Evolutionary conservation across 228 moss, liverwort and hornwort species (phyloP).

Genomic region (Sphagnum magellanicum): DNA sequence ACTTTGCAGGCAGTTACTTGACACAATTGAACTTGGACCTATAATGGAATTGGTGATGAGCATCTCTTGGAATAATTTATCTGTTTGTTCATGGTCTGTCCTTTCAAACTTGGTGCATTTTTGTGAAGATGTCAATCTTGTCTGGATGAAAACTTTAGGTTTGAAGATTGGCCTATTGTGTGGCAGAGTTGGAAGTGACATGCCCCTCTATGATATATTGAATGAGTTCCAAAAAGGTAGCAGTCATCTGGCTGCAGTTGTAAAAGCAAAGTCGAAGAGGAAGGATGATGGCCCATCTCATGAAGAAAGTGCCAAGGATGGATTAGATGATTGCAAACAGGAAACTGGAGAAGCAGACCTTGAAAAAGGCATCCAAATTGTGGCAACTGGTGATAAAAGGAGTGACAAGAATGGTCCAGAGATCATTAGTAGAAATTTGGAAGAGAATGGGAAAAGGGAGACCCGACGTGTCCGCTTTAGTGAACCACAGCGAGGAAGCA

Average conservation of each 20-base stretch:
- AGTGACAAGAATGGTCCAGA: background rate
- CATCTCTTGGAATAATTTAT: too few species aligned
- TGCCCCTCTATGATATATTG: conserved; percentile 81
- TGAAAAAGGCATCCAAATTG: conserved; percentile 18
- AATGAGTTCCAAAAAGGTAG: conserved; percentile 76
- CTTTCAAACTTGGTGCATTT: too few species aligned
- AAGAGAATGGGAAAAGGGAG: conserved; percentile 10
- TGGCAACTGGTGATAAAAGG: background rate
- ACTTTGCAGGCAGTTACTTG: too few species aligned
- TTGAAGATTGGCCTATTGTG: too few species aligned
- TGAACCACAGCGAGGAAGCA: background rate
- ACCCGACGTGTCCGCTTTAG: background rate
- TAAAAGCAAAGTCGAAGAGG: conserved; percentile 19
- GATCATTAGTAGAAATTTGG: background rate
- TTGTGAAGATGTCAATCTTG: too few species aligned
- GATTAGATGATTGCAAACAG: too few species aligned
- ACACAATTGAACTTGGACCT: too few species aligned
- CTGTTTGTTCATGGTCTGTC: too few species aligned
- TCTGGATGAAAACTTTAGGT: too few species aligned
- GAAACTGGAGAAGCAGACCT: conserved; percentile 6
- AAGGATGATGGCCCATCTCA: too few species aligned
- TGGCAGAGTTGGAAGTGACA: conserved; percentile 45
- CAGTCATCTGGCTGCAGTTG: conserved; percentile 83
- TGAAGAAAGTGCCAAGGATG: too few species aligned
- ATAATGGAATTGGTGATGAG: too few species aligned